A percentile compares a stretch with the other conserved stretches of the same genome.
These are phyloP conservation scores for Zymoseptoria brevis DNA, from an alignment of 2,329 filamentous ascomycete species.

Conservation along the genomic window DNA sequence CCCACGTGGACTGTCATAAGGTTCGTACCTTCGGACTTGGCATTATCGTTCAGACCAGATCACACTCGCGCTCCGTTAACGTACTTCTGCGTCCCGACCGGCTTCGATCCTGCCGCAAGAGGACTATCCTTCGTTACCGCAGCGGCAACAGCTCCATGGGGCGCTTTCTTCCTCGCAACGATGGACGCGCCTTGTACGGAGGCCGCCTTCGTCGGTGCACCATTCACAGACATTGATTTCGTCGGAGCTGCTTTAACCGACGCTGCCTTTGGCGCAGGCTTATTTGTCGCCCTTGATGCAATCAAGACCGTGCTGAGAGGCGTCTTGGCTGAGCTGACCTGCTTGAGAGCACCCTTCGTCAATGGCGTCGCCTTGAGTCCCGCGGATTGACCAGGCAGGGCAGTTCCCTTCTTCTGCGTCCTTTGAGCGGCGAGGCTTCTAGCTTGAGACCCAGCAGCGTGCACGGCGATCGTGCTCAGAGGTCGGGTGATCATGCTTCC, in stretches of 20 bases:
- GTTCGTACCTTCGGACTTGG: neutral
- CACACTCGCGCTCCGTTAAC: conserved; percentile 11
- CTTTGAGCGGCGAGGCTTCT: conserved; percentile 24
- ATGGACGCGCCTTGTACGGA: conserved; percentile 10
- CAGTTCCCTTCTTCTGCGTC: conserved; percentile 19
- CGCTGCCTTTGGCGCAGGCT: conserved; percentile 2
- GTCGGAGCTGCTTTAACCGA: conserved; percentile 5
- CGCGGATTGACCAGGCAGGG: conserved; percentile 18
- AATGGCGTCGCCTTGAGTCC: conserved; percentile 1
- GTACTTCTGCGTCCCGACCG: conserved; percentile 24
- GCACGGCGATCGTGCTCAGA: conserved; percentile 28
- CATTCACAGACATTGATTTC: conserved; percentile 5
- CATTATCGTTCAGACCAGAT: neutral
- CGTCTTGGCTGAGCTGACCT: neutral
- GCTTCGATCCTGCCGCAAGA: conserved; percentile 15
- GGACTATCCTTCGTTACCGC: conserved; percentile 11
- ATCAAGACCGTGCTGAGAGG: conserved; percentile 4
- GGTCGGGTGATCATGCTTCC: conserved; percentile 30
- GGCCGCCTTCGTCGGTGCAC: conserved; percentile 7
- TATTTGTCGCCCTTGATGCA: conserved; percentile 1
- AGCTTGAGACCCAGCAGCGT: conserved; percentile 22
- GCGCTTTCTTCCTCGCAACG: conserved; percentile 9
- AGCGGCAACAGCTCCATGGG: conserved; percentile 3
- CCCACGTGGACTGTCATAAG: neutral
- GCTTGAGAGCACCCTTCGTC: conserved; percentile 1